Base-by-base conservation (phyloP, 495 filamentous ascomycete species). In the Beverwykella pulmonaria region DNA sequence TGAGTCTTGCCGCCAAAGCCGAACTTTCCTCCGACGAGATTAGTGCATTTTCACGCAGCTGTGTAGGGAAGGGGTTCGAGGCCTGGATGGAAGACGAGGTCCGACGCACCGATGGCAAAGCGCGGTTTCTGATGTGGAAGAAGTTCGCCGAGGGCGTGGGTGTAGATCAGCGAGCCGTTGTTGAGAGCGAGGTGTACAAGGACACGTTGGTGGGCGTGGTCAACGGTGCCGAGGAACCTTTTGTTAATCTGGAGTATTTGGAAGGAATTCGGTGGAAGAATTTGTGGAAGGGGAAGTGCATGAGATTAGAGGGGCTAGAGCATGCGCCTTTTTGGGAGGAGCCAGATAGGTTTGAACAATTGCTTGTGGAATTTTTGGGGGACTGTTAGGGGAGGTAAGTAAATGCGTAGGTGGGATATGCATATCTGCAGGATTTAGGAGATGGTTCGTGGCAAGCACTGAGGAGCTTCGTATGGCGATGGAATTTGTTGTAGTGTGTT, bases 261-360 rank as follows among this genome's bases (percentile, higher is more conserved):
- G 65, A 59, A n/a, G 55, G 22, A 9, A 68, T 66, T 25, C 50
- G 49, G 48, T 61, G 54, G 55, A 61, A 57, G 52, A 72, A 59
- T 29, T 47, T 72, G 22, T 72, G 70, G 70, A 54, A 46, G 49
- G 67, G 70, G 8, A 55, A 67, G 48, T 66, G 61, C 36, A 10
- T 66, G 22, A 34, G 61, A 10, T 8, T 72, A 29, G 56, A 65
- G 14, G 67, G 61, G 1, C 19, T 55, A 29, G 26, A 25, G 34
- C 70, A 72, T 60, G 66, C 70, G 19, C 70, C 70, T 2, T 70
- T 69, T 23, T 72, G 66, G 66, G 70, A 70, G 57, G 41, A 36
- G 53, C 66, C 66, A 19, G 57, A 63, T 22, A 36, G n/a, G 19
- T 72, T 69, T 49, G 44, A 41, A 10, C 22, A 39, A 49, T n/a